These are phyloP conservation scores for Geosmithia flava DNA, from an alignment of 2,329 filamentous ascomycete genomes.

Conservation along the genomic window DNA sequence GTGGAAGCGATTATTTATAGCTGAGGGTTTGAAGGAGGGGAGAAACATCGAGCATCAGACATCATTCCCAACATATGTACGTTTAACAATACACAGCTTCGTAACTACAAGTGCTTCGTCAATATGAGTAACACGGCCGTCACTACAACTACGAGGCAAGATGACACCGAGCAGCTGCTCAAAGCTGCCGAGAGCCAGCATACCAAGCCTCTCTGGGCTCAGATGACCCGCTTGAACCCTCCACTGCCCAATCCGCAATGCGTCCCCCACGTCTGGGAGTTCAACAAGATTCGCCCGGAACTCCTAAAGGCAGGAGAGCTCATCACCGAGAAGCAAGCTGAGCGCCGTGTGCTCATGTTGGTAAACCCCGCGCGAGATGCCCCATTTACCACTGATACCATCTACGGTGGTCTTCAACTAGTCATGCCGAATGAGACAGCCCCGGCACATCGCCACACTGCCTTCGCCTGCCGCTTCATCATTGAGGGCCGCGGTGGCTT, in stretches of 20 bases:
- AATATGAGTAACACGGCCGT: too few species aligned
- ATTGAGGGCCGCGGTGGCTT: constrained; percentile 41
- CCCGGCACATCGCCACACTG: constrained; percentile 41
- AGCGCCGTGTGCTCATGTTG: constrained; percentile 27
- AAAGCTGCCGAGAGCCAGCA: too few species aligned
- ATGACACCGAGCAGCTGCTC: too few species aligned
- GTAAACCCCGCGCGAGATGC: constrained; percentile 38
- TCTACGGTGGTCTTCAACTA: constrained; percentile 44
- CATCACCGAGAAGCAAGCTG: constrained; percentile 25
- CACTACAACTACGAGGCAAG: too few species aligned
- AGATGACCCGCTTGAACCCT: constrained; percentile 30
- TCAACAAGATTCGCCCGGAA: constrained; percentile 19
- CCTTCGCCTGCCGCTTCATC: constrained; percentile 44
- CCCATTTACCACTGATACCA: constrained; percentile 43
- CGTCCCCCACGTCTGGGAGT: constrained; percentile 26
- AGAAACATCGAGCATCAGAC: too few species aligned
- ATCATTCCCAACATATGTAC: too few species aligned
- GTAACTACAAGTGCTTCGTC: too few species aligned
- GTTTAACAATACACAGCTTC: too few species aligned
- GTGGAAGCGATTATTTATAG: too few species aligned
- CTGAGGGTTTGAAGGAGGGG: too few species aligned
- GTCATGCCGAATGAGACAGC: constrained; percentile 44
- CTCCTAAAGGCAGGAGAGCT: constrained; percentile 19
- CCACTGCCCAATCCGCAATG: constrained; percentile 26
- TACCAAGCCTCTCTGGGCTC: constrained; percentile 35